These are phyloP conservation scores for Leptographium wingfieldii DNA, from an alignment of 2,329 filamentous ascomycete genomes.

Conservation along the genomic window DNA sequence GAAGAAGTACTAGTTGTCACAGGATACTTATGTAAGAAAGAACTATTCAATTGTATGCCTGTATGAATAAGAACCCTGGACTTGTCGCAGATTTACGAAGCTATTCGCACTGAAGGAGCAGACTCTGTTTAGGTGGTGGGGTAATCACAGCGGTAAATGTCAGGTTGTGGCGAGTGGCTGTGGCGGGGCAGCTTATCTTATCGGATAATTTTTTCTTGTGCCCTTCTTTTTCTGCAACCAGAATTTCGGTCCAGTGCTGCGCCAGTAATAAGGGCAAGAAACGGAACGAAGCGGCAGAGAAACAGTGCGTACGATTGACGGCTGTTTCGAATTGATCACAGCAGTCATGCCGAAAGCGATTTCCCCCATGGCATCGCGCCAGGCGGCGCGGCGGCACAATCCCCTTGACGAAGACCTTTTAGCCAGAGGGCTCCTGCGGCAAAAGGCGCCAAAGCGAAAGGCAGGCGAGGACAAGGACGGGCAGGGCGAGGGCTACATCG, in stretches of 20 bases:
- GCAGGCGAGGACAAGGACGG: conserved; percentile 46
- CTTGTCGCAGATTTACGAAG: conserved; percentile 1
- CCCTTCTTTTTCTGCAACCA: background rate
- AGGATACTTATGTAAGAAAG: background rate
- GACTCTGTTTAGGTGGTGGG: conserved; percentile 6
- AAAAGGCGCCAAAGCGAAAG: conserved; percentile 61
- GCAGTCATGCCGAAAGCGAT: conserved; percentile 65
- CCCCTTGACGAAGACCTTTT: conserved; percentile 82
- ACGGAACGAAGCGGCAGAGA: background rate
- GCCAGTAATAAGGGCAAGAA: background rate
- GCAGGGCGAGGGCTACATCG: conserved; percentile 59
- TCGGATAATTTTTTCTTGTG: background rate
- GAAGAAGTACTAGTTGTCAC: background rate
- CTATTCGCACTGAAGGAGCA: conserved; percentile 6
- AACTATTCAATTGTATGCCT: background rate
- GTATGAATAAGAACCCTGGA: background rate
- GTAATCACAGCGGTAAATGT: background rate
- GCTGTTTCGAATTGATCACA: background rate
- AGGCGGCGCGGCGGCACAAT: conserved; percentile 60
- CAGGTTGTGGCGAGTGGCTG: conserved; percentile 3
- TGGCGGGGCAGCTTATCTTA: conserved; percentile 8
- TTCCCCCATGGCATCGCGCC: conserved; percentile 42
- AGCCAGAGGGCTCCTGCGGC: conserved; percentile 56
- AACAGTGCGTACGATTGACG: background rate
- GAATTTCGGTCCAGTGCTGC: background rate